Evolutionary conservation across 2,329 filamentous ascomycete species (phyloP), one percentile per base, ranked within the genome.

Genomic region (Fusarium sp.): DNA sequence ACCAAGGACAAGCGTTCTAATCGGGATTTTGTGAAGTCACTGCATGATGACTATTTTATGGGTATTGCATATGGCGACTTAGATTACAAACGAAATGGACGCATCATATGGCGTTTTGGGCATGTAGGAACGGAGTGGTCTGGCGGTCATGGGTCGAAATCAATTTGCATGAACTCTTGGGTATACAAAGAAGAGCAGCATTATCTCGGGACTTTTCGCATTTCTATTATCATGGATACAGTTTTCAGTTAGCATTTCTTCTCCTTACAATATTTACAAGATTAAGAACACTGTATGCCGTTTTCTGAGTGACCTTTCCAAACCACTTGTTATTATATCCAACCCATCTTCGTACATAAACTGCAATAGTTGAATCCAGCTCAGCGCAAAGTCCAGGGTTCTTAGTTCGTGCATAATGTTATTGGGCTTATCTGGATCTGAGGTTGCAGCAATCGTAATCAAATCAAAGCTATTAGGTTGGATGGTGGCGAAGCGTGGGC

Each of bases 1-100:
- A 81, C 48, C 80, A 83, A 51, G 79, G 80, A 13, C 79, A 81
- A 53, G 78, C 78, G 16, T 80, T 80, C 55, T 81, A 73, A 61
- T 34, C 29, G 4, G 32, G 54, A 37, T 46, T 20, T 4, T 41
- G 32, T 16, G 22, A 46, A 29, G 44, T 12, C 10, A 51, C 41
- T 46, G 4, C 27, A 29, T 46, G 40, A 20, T 20, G 18, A 42
- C 18, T 30, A n/a, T 46, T 61, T 61, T 46, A 71, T 59, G 62
- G 51, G 53, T 30, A 53, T 53, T 37, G 40, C 59, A 67, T 52
- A 56, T 57, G 29, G 52, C 52, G 59, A 64, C 59, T 58, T 62
- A 54, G 58, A 62, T 55, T 55, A 65, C 53, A 54, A 55, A 72
- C 32, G 55, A 58, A 51, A 62, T 57, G 57, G 52, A 57, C 55